These are phyloP conservation scores for Parietaria judaica DNA, from an alignment of 306 rosid genomes.

Conservation along the genomic window DNA sequence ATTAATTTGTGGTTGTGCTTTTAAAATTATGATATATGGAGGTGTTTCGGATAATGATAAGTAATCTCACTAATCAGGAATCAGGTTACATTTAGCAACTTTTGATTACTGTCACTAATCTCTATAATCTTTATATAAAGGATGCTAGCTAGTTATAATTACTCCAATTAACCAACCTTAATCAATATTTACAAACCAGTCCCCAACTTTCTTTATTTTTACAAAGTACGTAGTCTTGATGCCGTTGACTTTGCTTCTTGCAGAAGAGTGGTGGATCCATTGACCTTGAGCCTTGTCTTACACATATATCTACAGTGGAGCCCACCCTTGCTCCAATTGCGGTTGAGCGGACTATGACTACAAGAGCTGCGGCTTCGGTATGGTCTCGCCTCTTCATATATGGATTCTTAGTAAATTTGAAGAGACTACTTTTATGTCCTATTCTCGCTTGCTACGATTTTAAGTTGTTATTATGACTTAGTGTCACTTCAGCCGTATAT, in stretches of 20 bases:
- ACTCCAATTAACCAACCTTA: too few relatives aligned
- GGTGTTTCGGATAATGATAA: too few relatives aligned
- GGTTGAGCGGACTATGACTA: slow-evolving; percentile 88
- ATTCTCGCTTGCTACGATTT: background rate
- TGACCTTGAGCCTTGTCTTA: slow-evolving; percentile 92
- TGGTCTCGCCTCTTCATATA: slow-evolving; percentile 2
- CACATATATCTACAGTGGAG: slow-evolving; percentile 85
- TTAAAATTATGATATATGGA: background rate
- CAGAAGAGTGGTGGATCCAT: slow-evolving; percentile 94
- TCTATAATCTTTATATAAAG: too few relatives aligned
- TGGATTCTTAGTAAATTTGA: background rate
- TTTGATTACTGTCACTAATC: too few relatives aligned
- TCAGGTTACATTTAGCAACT: too few relatives aligned
- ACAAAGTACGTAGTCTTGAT: slow-evolving; percentile 19
- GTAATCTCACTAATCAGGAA: too few relatives aligned
- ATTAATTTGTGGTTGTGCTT: slow-evolving; percentile 5
- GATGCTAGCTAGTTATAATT: too few relatives aligned
- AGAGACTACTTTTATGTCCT: background rate
- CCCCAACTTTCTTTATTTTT: background rate
- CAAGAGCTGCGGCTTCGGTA: slow-evolving; percentile 98
- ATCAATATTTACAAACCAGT: too few relatives aligned
- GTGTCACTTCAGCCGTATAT: too few relatives aligned
- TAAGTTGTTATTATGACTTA: too few relatives aligned
- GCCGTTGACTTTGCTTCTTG: slow-evolving; percentile 21
- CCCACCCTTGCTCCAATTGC: slow-evolving; percentile 95